Conservation (phyloP, 2,329 filamentous ascomycete species). For the Ophiostoma ulmi region DNA sequence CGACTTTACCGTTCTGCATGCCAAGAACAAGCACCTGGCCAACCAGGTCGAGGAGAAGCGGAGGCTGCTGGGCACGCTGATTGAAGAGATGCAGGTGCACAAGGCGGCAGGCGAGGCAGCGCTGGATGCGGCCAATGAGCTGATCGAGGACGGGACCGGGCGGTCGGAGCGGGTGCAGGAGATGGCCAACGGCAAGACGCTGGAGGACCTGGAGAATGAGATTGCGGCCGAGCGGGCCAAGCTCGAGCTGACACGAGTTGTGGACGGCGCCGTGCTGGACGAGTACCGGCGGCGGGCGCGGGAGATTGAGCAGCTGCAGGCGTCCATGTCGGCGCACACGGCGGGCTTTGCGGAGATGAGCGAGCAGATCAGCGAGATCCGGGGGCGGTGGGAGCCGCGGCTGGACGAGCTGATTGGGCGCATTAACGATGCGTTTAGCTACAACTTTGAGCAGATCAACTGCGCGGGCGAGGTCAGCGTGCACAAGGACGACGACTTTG, state of each 20-base stretch:
- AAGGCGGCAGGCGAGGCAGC: constrained; percentile 28
- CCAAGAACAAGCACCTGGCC: constrained; percentile 58
- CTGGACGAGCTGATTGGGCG: constrained; percentile 70
- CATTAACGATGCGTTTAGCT: constrained; percentile 86
- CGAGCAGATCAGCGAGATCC: constrained; percentile 59
- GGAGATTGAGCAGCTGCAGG: constrained; percentile 62
- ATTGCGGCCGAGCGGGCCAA: constrained; percentile 69
- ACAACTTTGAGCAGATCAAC: constrained; percentile 90
- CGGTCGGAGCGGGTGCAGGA: constrained; percentile 40
- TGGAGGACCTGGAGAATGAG: constrained; percentile 64
- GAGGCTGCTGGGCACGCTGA: constrained; percentile 36
- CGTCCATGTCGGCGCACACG: constrained; percentile 51
- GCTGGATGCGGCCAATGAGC: constrained; percentile 31
- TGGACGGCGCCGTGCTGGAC: constrained; percentile 67
- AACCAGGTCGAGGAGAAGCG: constrained; percentile 32
- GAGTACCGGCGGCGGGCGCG: constrained; percentile 70
- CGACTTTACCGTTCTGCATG: constrained; percentile 65
- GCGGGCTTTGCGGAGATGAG: constrained; percentile 52
- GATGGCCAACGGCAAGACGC: constrained; percentile 46
- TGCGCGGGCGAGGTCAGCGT: constrained; percentile 88
- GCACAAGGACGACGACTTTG: constrained; percentile 88
- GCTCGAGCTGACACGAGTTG: constrained; percentile 73
- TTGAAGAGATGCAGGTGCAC: constrained; percentile 29
- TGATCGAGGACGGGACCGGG: constrained; percentile 35
- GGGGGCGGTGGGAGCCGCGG: constrained; percentile 72